Evolutionary conservation across 192 early-diverging fungal species (phyloP).

Genomic region (Obelidium mucronatum): DNA sequence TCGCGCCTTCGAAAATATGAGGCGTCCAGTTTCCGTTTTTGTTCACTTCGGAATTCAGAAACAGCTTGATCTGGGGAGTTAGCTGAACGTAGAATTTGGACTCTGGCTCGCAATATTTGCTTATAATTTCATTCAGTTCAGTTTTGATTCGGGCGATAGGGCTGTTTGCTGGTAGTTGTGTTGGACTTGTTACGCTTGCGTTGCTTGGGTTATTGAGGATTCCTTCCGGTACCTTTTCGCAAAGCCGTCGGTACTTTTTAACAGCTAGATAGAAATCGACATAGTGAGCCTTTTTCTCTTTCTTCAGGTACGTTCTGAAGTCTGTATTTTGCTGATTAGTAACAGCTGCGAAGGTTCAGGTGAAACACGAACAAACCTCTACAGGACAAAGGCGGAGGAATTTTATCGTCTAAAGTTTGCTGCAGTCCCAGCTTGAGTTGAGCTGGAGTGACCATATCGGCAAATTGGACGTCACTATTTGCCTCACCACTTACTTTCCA

Average conservation of each 20-base stretch:
- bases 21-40: conserved; percentile 34
- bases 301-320: conserved; percentile 26
- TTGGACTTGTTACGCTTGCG: neutral
- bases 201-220: conserved; percentile 24
- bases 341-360: neutral
- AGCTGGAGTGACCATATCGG: conserved; percentile 28
- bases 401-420: conserved; percentile 31
- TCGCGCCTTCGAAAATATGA: conserved; percentile 18
- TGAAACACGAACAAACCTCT: conserved; percentile 3
- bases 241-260: conserved; percentile 22
- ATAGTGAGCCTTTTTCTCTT: conserved; percentile 31
- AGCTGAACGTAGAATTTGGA: conserved; percentile 1
- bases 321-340: neutral
- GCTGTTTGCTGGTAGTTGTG: neutral
- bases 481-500: conserved; percentile 10
- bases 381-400: conserved; percentile 28
- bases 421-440: conserved; percentile 19
- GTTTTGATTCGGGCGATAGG: conserved; percentile 10
- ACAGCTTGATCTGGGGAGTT: conserved; percentile 3
- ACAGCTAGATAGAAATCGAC: conserved; percentile 32
- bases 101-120: conserved; percentile 24
- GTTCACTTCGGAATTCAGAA: conserved; percentile 28
- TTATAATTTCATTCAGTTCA: conserved; percentile 21
- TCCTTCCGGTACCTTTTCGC: conserved; percentile 31
- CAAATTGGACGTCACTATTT: conserved; percentile 21